Evolutionary conservation across 305 asterid genomes (phyloP), one percentile per base, ranked within the genome.

Genomic region (Andrographis paniculata): DNA sequence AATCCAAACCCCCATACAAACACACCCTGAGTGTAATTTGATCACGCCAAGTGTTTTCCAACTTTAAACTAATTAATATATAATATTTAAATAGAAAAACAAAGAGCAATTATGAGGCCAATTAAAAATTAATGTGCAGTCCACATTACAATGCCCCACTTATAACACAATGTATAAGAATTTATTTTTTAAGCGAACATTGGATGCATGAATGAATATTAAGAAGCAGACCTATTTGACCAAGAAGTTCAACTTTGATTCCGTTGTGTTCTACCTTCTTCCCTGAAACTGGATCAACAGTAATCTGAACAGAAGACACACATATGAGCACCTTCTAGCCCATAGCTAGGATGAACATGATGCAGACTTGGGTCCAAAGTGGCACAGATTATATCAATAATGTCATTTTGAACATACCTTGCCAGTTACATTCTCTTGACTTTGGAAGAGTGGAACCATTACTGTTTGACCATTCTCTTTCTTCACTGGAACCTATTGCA

Each of bases 241-340:
- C 98, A 73, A 89, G 98, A 70, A 89, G 98, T 70, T 91, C 98
- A 62, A 91, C 94, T 68, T 91, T 91, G 70, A 91, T 80, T 46
- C 98, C 98, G 46, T 83, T 87, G 75, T 91, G 98, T 42, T 91
- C 96, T 58, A 86, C 95, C 77, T 86, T 91, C 80, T 91, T 91
- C 59, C 98, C 98, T 17, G 91, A 75, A 56, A 86, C 71, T 45
- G 98, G 84, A 64, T 77, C 84, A 0, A 77, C 15, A 14, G 76
- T 61, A 41, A 77, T 67, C 84, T 76, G 70, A 47, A 54, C 42
- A 58, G 17, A 60, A 54, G 39, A 37, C 8, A 28, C 15, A 51
- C 42, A 33, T 16, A 62, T 50, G 17, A 12, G 19, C 54, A 31
- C 46, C 30, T 52, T 23, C 16, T 41, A 37, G 11, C 37, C 45